Evolutionary conservation across 441 rosid species (phyloP).

Genomic region (Hypseocharis bilobata): DNA sequence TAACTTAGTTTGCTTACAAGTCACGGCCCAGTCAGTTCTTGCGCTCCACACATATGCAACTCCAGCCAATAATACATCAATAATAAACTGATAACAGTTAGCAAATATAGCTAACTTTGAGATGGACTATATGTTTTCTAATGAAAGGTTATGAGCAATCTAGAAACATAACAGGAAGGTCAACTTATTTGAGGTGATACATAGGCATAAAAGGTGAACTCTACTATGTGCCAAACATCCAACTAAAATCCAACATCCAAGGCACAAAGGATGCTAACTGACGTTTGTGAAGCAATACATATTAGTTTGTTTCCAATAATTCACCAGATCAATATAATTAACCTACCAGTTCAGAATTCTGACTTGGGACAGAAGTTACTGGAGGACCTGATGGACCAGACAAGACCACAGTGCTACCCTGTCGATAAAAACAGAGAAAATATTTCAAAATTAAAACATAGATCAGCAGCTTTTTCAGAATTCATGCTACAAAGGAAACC

Average conservation of each 20-base stretch:
- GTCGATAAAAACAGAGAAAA: slow-evolving; percentile 25
- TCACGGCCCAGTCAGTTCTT: neutral
- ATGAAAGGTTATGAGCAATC: neutral
- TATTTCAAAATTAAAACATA: slow-evolving; percentile 23
- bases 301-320: neutral
- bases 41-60: neutral
- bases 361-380: slow-evolving; percentile 65
- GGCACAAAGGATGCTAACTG: too few relatives aligned
- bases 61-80: neutral
- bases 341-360: slow-evolving; percentile 85
- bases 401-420: slow-evolving; percentile 85
- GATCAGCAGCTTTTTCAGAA: slow-evolving; percentile 7
- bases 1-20: neutral
- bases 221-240: neutral
- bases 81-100: too few relatives aligned
- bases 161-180: neutral
- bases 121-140: neutral
- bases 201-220: neutral
- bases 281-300: neutral
- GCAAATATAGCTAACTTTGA: neutral
- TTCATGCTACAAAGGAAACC: neutral
- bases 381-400: slow-evolving; percentile 98
- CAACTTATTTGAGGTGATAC: neutral
- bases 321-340: slow-evolving; percentile 6
- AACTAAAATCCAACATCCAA: neutral